A percentile compares a stretch with the other conserved stretches of the same genome.
Evolutionary conservation across 2,329 filamentous ascomycete genomes (phyloP).

Genomic region (Bretziella fagacearum): DNA sequence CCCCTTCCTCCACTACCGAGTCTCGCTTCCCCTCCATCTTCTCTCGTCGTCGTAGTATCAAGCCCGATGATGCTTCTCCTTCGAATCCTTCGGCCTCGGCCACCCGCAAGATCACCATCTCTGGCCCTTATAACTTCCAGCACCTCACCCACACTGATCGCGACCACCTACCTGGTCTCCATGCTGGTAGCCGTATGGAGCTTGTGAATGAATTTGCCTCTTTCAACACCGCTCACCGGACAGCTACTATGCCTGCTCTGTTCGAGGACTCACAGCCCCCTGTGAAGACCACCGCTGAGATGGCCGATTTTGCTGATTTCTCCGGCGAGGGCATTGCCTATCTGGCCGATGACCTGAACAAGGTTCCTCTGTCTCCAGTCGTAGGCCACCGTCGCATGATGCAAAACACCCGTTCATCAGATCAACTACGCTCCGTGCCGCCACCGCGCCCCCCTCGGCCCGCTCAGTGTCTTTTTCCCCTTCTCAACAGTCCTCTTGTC

Average conservation of each 20-base stretch:
- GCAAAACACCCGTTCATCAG: constrained; percentile 32
- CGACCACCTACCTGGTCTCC: constrained; percentile 28
- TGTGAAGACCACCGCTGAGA: constrained; percentile 16
- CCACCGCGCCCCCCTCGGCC: constrained; percentile 31
- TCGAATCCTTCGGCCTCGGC: constrained; percentile 15
- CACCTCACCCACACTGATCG: constrained; percentile 43
- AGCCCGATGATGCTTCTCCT: constrained; percentile 7
- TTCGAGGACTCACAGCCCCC: constrained; percentile 12
- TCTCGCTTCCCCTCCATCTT: constrained; percentile 31
- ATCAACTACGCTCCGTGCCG: constrained; percentile 30
- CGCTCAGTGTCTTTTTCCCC: constrained; percentile 18
- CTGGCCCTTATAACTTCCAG: constrained; percentile 49
- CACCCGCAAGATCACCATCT: constrained; percentile 32
- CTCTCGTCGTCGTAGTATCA: constrained; percentile 24
- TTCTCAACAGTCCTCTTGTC: constrained; percentile 12
- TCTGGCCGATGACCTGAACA: neutral
- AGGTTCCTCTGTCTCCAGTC: constrained; percentile 13
- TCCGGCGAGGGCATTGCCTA: too few species aligned
- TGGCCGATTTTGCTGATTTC: constrained; percentile 13
- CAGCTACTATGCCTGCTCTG: constrained; percentile 9
- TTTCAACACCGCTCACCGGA: constrained; percentile 13
- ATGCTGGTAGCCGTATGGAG: constrained; percentile 26
- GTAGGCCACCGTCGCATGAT: constrained; percentile 23
- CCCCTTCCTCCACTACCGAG: constrained; percentile 1
- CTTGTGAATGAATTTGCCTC: constrained; percentile 26